phyloP scores from a whole-genome alignment of 2,329 filamentous ascomycete genomes.

The Diaporthe velutina region DNA sequence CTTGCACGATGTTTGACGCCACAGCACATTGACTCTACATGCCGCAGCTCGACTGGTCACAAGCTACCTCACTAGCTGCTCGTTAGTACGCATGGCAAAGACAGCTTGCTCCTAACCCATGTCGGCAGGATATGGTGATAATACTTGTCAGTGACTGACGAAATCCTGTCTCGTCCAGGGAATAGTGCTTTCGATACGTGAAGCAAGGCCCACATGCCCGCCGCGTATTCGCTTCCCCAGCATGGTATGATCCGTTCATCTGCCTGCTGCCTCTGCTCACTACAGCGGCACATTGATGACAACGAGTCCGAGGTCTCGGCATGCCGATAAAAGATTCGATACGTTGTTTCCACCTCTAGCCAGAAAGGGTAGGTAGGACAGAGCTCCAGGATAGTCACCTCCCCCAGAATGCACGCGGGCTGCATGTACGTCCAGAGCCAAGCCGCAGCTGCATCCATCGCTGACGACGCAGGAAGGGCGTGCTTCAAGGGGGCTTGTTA shows the following conservation, averaged over 20 bases:
- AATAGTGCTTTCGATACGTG: background rate
- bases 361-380: conserved; percentile 41
- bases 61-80: conserved; percentile 29
- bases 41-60: conserved; percentile 30
- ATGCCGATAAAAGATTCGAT: conserved; percentile 19
- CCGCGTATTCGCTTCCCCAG: conserved; percentile 12
- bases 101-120: conserved; percentile 8
- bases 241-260: conserved; percentile 5
- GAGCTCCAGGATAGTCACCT: conserved; percentile 5
- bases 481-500: conserved; percentile 24
- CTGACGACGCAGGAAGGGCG: conserved; percentile 32
- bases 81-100: conserved; percentile 26
- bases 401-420: conserved; percentile 36
- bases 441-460: conserved; percentile 36
- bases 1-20: conserved; percentile 40
- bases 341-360: conserved; percentile 22
- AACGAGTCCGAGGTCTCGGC: conserved; percentile 27
- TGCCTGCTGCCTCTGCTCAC: conserved; percentile 9
- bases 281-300: conserved; percentile 6
- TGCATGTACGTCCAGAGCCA: conserved; percentile 39
- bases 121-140: conserved; percentile 18
- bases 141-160: conserved; percentile 1
- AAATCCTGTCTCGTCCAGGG: background rate
- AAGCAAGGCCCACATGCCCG: conserved; percentile 10
- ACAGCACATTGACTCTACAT: conserved; percentile 35